Evolutionary conservation across 495 filamentous ascomycete species (phyloP).

Genomic region (Aeminium ludgeri): DNA sequence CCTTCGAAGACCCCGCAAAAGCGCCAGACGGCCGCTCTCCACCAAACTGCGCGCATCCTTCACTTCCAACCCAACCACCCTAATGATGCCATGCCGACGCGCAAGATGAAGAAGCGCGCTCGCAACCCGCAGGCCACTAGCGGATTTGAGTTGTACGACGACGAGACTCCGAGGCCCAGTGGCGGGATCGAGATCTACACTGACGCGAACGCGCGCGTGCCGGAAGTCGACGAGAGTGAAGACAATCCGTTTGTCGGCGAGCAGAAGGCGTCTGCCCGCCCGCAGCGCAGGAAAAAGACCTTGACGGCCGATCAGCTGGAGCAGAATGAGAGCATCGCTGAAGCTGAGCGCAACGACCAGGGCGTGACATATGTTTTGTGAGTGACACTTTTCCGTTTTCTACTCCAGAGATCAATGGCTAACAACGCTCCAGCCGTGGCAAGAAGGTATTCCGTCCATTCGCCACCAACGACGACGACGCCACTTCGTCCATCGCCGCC

Average conservation of each 20-base stretch:
- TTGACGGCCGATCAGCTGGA: constrained; percentile 1
- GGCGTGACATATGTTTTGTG: constrained; percentile 80
- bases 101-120: constrained; percentile 32
- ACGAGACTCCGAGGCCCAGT: constrained; percentile 31
- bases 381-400: constrained; percentile 27
- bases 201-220: constrained; percentile 73
- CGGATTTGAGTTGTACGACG: constrained; percentile 51
- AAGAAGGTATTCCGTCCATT: constrained; percentile 70
- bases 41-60: constrained; percentile 54
- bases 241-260: constrained; percentile 58
- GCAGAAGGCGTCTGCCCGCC: constrained; percentile 2
- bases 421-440: constrained; percentile 59
- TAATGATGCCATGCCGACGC: constrained; percentile 40
- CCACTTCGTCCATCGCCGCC: too few relatives aligned
- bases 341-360: constrained; percentile 48
- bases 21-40: constrained; percentile 43
- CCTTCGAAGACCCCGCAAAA: constrained; percentile 79
- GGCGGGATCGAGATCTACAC: constrained; percentile 68
- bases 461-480: constrained; percentile 27
- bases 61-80: constrained; percentile 31
- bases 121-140: constrained; percentile 35
- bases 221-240: constrained; percentile 43
- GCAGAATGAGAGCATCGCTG: constrained; percentile 37
- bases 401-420: not conserved
- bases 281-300: constrained; percentile 1